A percentile compares a stretch with the other conserved stretches of the same genome.
Conservation (phyloP, 495 filamentous ascomycete genomes). For the Durotheca rogersii region DNA sequence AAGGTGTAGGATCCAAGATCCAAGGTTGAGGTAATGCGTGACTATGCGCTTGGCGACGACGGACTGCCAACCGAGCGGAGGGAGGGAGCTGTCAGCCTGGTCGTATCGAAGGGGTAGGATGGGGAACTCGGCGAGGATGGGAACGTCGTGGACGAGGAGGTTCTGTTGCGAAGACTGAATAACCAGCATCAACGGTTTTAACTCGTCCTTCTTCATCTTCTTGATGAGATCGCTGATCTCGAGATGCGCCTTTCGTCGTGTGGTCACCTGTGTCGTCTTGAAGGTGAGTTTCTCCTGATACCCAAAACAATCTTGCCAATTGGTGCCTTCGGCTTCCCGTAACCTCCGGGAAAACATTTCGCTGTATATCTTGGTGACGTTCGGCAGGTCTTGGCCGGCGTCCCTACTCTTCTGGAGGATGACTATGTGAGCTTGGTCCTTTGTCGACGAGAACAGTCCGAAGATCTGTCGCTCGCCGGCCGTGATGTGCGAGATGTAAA, state of each 20-base stretch:
- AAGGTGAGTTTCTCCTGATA: constrained; percentile 90
- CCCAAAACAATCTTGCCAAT: constrained; percentile 75
- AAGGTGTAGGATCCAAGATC: constrained; percentile 87
- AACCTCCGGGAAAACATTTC: constrained; percentile 66
- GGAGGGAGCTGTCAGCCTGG: constrained; percentile 78
- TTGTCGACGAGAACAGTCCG: constrained; percentile 83
- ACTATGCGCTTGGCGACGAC: constrained; percentile 86
- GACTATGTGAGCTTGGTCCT: constrained; percentile 78
- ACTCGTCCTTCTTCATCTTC: constrained; percentile 82
- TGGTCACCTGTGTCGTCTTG: constrained; percentile 82
- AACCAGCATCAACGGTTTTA: constrained; percentile 73
- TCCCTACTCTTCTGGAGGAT: constrained; percentile 78
- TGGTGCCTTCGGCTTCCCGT: constrained; percentile 64
- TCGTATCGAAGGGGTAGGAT: constrained; percentile 78
- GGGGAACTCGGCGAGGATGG: constrained; percentile 81
- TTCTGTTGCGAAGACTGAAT: constrained; percentile 86
- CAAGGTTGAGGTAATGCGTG: constrained; percentile 84
- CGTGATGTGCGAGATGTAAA: constrained; percentile 90
- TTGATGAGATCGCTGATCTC: constrained; percentile 83
- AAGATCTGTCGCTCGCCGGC: constrained; percentile 91
- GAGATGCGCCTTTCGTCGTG: constrained; percentile 80
- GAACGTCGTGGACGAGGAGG: constrained; percentile 78
- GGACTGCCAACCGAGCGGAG: constrained; percentile 89
- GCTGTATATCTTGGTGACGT: constrained; percentile 86
- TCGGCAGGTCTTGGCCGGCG: constrained; percentile 75